These are phyloP conservation scores for Blumeria graminis DNA, from an alignment of 2,329 filamentous ascomycete species.

Conservation along the genomic window DNA sequence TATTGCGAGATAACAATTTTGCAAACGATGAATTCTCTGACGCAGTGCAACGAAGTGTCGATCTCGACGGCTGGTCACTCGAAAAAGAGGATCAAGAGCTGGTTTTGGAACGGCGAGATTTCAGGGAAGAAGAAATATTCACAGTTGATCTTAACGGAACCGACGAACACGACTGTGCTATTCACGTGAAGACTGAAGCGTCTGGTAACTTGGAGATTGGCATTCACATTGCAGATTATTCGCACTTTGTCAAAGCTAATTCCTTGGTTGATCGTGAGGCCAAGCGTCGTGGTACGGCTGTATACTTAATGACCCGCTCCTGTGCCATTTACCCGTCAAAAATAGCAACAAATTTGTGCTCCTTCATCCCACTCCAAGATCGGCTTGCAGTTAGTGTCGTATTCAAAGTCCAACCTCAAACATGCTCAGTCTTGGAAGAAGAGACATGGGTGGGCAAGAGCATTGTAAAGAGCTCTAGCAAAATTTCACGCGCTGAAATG, in stretches of 20 bases:
- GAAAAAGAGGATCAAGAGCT: constrained; percentile 57
- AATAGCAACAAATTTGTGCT: constrained; percentile 69
- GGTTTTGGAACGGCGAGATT: constrained; percentile 59
- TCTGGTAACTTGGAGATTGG: constrained; percentile 84
- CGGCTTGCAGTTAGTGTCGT: constrained; percentile 80
- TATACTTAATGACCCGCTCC: constrained; percentile 66
- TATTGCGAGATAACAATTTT: constrained; percentile 97
- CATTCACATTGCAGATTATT: constrained; percentile 82
- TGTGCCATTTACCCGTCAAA: constrained; percentile 74
- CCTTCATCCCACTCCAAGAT: constrained; percentile 65
- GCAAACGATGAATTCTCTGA: constrained; percentile 94
- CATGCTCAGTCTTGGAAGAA: constrained; percentile 54
- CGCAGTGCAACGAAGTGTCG: constrained; percentile 78
- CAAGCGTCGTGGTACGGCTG: constrained; percentile 89
- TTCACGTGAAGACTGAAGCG: constrained; percentile 65
- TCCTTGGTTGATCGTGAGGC: constrained; percentile 91
- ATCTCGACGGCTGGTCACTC: constrained; percentile 76
- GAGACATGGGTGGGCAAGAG: constrained; percentile 87
- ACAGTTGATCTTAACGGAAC: constrained; percentile 79
- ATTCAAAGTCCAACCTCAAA: constrained; percentile 68
- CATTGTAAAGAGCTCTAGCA: constrained; percentile 77
- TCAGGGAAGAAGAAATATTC: constrained; percentile 70
- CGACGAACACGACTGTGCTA: constrained; percentile 71
- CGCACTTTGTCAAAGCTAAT: constrained; percentile 91
- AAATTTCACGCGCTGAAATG: constrained; percentile 64